Conservation (phyloP, 1,284 basidiomycete genomes). For the Phlebopus sp. region DNA sequence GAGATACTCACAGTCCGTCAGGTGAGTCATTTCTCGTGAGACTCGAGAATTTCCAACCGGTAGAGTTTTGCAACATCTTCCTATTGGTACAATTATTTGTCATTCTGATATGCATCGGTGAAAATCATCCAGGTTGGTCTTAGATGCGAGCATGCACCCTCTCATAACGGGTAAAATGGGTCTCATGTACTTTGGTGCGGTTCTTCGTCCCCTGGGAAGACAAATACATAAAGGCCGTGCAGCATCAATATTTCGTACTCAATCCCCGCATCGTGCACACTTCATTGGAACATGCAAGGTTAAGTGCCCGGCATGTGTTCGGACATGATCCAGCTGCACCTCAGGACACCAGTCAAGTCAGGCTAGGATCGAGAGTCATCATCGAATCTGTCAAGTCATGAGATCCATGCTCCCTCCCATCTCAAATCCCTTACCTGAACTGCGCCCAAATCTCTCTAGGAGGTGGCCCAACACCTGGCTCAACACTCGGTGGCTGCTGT, state of each 20-base stretch:
- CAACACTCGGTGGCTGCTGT: background rate
- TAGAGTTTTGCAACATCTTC: too few relatives aligned
- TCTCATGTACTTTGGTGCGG: background rate
- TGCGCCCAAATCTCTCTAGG: slow-evolving; percentile 8
- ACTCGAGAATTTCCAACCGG: too few relatives aligned
- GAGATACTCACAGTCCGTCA: too few relatives aligned
- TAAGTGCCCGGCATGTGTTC: slow-evolving; percentile 14
- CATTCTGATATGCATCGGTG: background rate
- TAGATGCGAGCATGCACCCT: too few relatives aligned
- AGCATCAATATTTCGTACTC: background rate
- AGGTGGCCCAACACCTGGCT: slow-evolving; percentile 1
- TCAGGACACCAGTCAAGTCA: slow-evolving; percentile 14
- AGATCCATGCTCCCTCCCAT: slow-evolving; percentile 9
- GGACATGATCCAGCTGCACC: slow-evolving; percentile 21
- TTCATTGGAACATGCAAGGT: background rate
- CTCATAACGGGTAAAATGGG: too few relatives aligned
- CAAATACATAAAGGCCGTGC: background rate
- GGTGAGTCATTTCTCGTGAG: too few relatives aligned
- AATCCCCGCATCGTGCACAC: background rate
- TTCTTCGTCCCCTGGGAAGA: background rate
- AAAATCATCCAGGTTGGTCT: background rate
- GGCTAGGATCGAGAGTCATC: slow-evolving; percentile 24
- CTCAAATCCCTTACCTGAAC: slow-evolving; percentile 13
- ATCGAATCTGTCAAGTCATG: slow-evolving; percentile 6
- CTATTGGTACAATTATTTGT: too few relatives aligned